A percentile compares a stretch with the other conserved stretches of the same genome.
Conservation (phyloP, 345 rosid species). For the Dovyalis caffra region DNA sequence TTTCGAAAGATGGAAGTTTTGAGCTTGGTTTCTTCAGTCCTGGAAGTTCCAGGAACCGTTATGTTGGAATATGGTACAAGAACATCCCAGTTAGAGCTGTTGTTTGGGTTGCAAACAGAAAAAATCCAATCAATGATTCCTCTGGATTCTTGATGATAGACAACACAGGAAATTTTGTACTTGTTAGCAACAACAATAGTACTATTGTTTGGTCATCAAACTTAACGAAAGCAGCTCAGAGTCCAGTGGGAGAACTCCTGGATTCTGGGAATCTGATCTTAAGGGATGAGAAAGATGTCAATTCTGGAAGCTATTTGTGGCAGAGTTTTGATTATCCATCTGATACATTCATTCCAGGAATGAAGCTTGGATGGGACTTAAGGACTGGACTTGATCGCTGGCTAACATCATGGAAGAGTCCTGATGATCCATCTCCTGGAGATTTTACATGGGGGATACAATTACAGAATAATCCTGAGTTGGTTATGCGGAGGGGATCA, state of each 20-base stretch:
- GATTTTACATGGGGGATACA: slow-evolving; percentile 1
- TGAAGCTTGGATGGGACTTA: not conserved
- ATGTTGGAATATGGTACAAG: slow-evolving; percentile 9
- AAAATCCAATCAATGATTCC: not conserved
- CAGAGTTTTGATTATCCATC: slow-evolving; percentile 4
- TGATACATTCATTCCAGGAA: slow-evolving; percentile 3
- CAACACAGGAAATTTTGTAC: slow-evolving; percentile 2
- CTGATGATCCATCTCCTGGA: slow-evolving; percentile 10
- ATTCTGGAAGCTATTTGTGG: too few species aligned
- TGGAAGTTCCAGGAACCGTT: not conserved
- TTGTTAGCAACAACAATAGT: not conserved
- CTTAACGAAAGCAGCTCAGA: not conserved
- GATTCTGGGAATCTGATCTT: not conserved
- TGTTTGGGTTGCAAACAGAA: slow-evolving; percentile 14
- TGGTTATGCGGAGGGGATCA: slow-evolving; percentile 6
- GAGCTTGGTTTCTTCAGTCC: slow-evolving; percentile 11
- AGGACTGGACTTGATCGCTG: not conserved
- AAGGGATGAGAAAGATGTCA: not conserved
- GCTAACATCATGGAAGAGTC: slow-evolving; percentile 2
- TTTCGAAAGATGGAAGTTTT: slow-evolving; percentile 3
- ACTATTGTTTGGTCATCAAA: slow-evolving; percentile 10
- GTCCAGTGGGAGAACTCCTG: not conserved
- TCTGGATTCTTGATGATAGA: not conserved
- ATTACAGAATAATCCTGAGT: slow-evolving; percentile 5
- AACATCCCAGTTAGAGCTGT: slow-evolving; percentile 2